Base-by-base conservation (phyloP, 352 stramenopile genomes). In the Pythium oligandrum region DNA sequence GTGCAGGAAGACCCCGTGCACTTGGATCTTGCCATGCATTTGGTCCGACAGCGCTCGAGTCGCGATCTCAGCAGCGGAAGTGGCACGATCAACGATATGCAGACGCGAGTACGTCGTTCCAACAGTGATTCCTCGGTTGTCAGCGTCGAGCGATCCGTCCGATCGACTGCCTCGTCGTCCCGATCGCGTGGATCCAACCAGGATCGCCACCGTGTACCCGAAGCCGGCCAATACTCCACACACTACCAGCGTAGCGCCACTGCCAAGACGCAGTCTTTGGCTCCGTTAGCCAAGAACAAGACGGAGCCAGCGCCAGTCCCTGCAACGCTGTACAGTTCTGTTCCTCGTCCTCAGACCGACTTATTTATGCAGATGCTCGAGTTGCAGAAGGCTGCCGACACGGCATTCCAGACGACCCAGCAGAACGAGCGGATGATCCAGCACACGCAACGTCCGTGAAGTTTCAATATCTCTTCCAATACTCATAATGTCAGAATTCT, bases 341-440 rank as follows among this genome's bases (percentile, higher is more conserved):
- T 26, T 26, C 17, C 17, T 26, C 17, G 17, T 26, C 17, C 17
- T 26, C 17, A 26, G 17, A 26, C 17, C 17, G 17, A 26, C 17
- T 26, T 65, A 1, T 65, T 51, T 32, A 32, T 44, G 44, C 63
- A 59, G 31, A 75, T 78, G 60, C 44, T 78, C 55, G 66, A 75
- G 42, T 55, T 75, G 7, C 67, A 58, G 32, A 52, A 67, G 52
- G 61, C 68, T 35, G 66, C 62, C 33, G 64, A 76, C 44, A 64
- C 43, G 17, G 67, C 66, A 34, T 72, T 69, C 50, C 58, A 74
- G 34, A 68, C 66, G 4, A 75, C 64, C 11, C 61, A 70, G 38
- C 63, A 78, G 53, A 78, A 69, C 52, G 63, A 62, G 7, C 48
- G 56, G 17, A 70, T 65, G 50, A 54, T 78, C 34, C 51, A 66